A percentile compares a stretch with the other conserved stretches of the same genome.
These are phyloP conservation scores for Ophiognomonia clavigignenti-juglandacearum DNA, from an alignment of 2,329 filamentous ascomycete species.

Conservation along the genomic window DNA sequence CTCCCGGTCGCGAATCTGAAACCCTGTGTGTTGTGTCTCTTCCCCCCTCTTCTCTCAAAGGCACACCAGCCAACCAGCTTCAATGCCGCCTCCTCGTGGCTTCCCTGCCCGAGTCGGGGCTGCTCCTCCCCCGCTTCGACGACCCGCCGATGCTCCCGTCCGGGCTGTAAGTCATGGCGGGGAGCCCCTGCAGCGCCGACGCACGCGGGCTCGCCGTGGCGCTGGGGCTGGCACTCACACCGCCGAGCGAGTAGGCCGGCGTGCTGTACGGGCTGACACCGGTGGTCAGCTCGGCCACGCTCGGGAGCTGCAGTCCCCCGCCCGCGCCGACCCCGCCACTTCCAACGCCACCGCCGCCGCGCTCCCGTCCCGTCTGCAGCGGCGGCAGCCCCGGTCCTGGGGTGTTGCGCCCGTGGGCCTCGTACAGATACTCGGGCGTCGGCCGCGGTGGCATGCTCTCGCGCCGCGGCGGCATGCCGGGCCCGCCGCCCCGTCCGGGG, in stretches of 20 bases:
- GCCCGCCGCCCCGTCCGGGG: too few species aligned
- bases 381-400: slow-evolving; percentile 43
- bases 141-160: slow-evolving; percentile 23
- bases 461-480: slow-evolving; percentile 36
- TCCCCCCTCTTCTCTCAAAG: too few species aligned
- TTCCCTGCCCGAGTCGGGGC: slow-evolving; percentile 43
- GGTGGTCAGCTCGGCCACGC: slow-evolving; percentile 59
- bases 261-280: slow-evolving; percentile 57
- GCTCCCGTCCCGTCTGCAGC: slow-evolving; percentile 35
- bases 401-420: slow-evolving; percentile 18
- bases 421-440: slow-evolving; percentile 29
- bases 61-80: too few species aligned
- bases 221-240: slow-evolving; percentile 34
- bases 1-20: slow-evolving; percentile 5
- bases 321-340: too few species aligned
- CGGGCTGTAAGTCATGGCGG: slow-evolving; percentile 27
- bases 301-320: slow-evolving; percentile 48
- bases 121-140: slow-evolving; percentile 45
- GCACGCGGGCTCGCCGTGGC: slow-evolving; percentile 38
- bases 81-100: slow-evolving; percentile 37
- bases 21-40: too few species aligned
- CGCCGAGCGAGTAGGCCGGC: slow-evolving; percentile 46
- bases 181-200: slow-evolving; percentile 11
- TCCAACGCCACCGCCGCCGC: slow-evolving; percentile 27
- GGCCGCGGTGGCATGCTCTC: slow-evolving; percentile 34